A percentile compares a stretch with the other conserved stretches of the same genome.
Evolutionary conservation across 176 grass and related monocot species (phyloP).

Genomic region (Avena atlantica): DNA sequence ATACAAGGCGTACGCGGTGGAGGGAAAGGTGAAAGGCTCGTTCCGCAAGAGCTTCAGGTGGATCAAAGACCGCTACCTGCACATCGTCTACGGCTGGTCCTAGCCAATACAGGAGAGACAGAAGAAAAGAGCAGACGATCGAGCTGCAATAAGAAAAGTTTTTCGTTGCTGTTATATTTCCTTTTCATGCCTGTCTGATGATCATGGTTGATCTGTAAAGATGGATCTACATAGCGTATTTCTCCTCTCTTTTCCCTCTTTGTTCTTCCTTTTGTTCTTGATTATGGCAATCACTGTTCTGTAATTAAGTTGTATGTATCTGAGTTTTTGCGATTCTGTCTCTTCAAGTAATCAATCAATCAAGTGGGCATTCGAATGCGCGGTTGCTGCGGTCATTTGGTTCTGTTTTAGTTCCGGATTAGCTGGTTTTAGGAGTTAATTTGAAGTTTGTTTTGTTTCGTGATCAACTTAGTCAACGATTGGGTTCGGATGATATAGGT

Average conservation of each 20-base stretch:
- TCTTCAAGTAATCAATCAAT: not conserved
- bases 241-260: too few relatives aligned
- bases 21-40: constrained; percentile 84
- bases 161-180: not conserved
- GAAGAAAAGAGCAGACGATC: not conserved
- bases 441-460: not conserved
- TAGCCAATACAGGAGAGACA: constrained; percentile 15
- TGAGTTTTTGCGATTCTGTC: not conserved
- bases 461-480: constrained; percentile 39
- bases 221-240: not conserved
- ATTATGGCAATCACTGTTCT: not conserved
- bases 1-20: constrained; percentile 81
- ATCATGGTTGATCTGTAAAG: constrained; percentile 23
- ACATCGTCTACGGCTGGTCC: constrained; percentile 69
- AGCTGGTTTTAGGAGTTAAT: not conserved
- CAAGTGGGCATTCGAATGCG: not conserved
- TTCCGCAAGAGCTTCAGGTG: constrained; percentile 85
- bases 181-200: not conserved
- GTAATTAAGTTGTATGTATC: not conserved
- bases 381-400: not conserved
- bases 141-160: not conserved
- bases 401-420: not conserved
- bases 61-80: constrained; percentile 78
- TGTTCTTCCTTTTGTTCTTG: constrained; percentile 9
- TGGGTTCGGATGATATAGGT: constrained; percentile 1